Conservation (phyloP, 1,284 basidiomycete species). For the Pisolithus thermaeus region DNA sequence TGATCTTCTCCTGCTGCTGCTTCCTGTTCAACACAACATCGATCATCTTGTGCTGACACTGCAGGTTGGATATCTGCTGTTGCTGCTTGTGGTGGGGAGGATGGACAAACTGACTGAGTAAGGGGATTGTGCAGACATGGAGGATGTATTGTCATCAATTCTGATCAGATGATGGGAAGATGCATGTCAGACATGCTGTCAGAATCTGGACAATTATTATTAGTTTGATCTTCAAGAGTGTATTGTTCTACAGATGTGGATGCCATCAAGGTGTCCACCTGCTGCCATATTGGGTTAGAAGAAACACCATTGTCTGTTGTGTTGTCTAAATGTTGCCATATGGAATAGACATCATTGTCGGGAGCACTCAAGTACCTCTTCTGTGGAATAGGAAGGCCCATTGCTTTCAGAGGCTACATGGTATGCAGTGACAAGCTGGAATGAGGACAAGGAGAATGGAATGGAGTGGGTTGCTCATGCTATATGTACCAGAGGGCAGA, state of each 20-base stretch:
- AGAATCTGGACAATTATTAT: too few species aligned
- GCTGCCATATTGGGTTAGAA: slow-evolving; percentile 7
- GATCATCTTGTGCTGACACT: too few species aligned
- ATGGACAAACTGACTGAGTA: too few species aligned
- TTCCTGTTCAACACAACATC: too few species aligned
- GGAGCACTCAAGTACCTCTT: slow-evolving; percentile 11
- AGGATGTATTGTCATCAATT: too few species aligned
- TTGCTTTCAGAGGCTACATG: slow-evolving; percentile 13
- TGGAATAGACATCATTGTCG: neutral
- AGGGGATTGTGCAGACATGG: too few species aligned
- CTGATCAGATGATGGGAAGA: too few species aligned
- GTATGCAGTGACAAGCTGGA: neutral
- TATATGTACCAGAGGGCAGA: neutral
- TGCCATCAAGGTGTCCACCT: slow-evolving; percentile 4
- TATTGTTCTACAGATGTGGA: too few species aligned
- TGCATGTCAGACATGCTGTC: too few species aligned
- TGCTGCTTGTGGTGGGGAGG: too few species aligned
- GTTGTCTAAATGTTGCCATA: slow-evolving; percentile 11
- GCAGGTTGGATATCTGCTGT: too few species aligned
- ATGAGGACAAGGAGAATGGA: neutral
- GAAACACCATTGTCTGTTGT: neutral
- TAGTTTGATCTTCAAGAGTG: too few species aligned
- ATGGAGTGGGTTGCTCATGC: neutral
- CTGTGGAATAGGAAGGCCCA: slow-evolving; percentile 1
- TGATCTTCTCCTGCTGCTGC: neutral